Conservation (phyloP, 305 asterid genomes). For the Rubia tinctorum region DNA sequence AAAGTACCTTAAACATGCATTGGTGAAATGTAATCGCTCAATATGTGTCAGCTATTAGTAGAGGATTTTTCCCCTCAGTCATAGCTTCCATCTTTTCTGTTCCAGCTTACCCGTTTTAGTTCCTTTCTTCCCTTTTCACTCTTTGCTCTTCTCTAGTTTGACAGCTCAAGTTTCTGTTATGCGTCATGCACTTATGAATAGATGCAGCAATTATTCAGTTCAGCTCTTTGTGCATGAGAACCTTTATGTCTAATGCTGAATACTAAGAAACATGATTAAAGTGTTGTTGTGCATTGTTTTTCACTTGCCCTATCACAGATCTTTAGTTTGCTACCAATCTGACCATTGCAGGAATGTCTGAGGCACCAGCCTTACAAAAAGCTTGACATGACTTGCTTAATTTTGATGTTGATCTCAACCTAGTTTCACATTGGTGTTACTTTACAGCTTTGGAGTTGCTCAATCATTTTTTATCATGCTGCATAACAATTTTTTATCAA, state of each 20-base stretch:
- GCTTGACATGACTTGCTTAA: neutral
- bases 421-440: neutral
- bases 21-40: neutral
- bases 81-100: neutral
- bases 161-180: too few relatives aligned
- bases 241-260: neutral
- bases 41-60: neutral
- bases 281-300: neutral
- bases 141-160: neutral
- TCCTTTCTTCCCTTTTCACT: constrained; percentile 1
- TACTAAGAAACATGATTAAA: neutral
- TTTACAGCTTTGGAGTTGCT: neutral
- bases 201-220: neutral
- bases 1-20: neutral
- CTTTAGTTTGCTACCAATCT: neutral
- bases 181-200: neutral
- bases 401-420: neutral
- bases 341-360: neutral
- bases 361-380: neutral
- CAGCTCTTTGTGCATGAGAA: neutral
- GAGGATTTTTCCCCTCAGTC: neutral
- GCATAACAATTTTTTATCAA: neutral
- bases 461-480: neutral
- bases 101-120: neutral
- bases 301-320: neutral